These are phyloP conservation scores for Rhodotorula paludigena DNA, from an alignment of 768 basidiomycete species.

Conservation along the genomic window DNA sequence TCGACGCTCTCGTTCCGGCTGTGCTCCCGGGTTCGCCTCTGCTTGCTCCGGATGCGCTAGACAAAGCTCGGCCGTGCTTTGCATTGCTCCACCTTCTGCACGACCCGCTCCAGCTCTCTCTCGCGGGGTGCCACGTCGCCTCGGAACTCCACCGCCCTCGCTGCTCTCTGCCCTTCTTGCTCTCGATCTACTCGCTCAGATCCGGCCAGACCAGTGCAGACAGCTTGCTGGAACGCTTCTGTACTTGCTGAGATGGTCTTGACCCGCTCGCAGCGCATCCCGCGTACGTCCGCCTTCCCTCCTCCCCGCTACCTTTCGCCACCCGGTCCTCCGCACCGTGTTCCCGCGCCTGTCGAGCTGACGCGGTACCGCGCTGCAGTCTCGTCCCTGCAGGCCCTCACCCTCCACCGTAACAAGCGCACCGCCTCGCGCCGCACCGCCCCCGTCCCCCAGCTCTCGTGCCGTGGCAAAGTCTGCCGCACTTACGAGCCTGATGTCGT, in stretches of 20 bases:
- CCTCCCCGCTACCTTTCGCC: background rate
- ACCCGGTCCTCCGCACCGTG: too few relatives aligned
- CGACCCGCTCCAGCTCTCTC: background rate
- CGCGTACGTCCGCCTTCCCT: constrained; percentile 5
- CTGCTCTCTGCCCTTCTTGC: background rate
- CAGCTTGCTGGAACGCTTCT: background rate
- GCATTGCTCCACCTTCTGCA: background rate
- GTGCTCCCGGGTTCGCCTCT: too few relatives aligned
- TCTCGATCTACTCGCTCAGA: background rate
- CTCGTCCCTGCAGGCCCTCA: constrained; percentile 62
- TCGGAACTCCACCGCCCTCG: background rate
- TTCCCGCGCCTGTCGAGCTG: background rate
- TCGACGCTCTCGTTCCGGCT: too few relatives aligned
- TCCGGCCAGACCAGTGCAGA: background rate
- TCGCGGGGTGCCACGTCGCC: background rate
- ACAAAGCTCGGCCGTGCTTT: background rate
- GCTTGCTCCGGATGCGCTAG: too few relatives aligned
- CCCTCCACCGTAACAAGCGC: constrained; percentile 65
- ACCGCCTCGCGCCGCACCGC: constrained; percentile 63
- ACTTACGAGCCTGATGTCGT: constrained; percentile 77
- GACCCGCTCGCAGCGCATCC: constrained; percentile 12
- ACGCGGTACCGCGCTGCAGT: constrained; percentile 15
- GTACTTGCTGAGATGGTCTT: background rate
- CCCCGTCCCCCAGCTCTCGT: constrained; percentile 72
- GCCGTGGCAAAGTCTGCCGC: constrained; percentile 71